phyloP scores from a whole-genome alignment of 148 eudicot species.

The Spergularia marina region DNA sequence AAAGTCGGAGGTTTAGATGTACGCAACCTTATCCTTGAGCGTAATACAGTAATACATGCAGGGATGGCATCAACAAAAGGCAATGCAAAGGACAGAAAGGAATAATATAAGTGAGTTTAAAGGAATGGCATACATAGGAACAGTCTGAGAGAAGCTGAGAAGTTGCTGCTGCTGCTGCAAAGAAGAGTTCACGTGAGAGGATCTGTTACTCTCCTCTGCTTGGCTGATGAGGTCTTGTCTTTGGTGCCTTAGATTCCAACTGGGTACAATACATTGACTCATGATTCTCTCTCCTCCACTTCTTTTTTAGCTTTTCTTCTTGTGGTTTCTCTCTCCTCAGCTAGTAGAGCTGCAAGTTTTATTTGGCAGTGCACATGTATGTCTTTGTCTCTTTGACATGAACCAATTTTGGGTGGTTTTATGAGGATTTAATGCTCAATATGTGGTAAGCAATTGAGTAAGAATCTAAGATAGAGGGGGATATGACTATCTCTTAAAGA shows the following conservation, averaged over 20 bases:
- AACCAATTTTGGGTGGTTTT: constrained; percentile 20
- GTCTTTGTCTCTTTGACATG: constrained; percentile 19
- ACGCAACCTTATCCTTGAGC: neutral
- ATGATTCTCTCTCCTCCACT: constrained; percentile 16
- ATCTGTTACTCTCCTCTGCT: constrained; percentile 45
- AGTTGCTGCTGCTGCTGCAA: constrained; percentile 19
- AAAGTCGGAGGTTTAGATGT: neutral
- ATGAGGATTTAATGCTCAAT: constrained; percentile 18
- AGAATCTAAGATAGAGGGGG: neutral
- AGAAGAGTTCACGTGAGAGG: constrained; percentile 43
- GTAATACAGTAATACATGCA: neutral
- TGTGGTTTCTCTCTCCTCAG: constrained; percentile 6
- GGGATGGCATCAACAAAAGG: neutral
- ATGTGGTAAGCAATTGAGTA: constrained; percentile 28
- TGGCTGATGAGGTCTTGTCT: constrained; percentile 35
- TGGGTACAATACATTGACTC: constrained; percentile 41
- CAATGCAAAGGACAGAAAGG: neutral
- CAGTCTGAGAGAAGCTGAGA: constrained; percentile 29
- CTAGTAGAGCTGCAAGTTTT: constrained; percentile 5
- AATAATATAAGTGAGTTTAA: neutral
- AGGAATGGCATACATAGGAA: constrained; percentile 36
- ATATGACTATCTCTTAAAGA: constrained; percentile 14
- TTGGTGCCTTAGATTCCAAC: constrained; percentile 45
- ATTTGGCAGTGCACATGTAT: constrained; percentile 28
- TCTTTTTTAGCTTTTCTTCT: constrained; percentile 12